phyloP scores from a whole-genome alignment of 2,329 filamentous ascomycete species.

The Helminthosporium solani region DNA sequence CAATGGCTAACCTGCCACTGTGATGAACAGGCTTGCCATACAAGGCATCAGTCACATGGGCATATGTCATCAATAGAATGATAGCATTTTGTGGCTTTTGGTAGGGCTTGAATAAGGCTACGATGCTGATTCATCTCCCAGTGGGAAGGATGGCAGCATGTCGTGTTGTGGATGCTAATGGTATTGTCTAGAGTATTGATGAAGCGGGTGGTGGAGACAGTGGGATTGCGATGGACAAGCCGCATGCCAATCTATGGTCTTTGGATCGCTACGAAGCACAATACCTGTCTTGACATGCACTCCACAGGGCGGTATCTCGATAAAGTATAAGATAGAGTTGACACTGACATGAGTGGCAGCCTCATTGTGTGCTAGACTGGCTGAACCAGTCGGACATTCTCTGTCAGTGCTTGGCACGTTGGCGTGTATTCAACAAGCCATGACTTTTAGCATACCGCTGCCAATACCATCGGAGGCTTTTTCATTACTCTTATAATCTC shows the following conservation, averaged over 20 bases:
- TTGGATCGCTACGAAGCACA: not conserved
- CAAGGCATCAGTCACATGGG: not conserved
- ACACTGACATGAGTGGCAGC: not conserved
- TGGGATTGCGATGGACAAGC: not conserved
- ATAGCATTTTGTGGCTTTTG: not conserved
- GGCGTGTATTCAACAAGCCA: not conserved
- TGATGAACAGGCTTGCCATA: not conserved
- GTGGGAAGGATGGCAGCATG: not conserved
- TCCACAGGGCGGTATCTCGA: not conserved
- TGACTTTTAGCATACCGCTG: too few relatives aligned
- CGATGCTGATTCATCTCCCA: not conserved
- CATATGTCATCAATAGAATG: constrained; percentile 2
- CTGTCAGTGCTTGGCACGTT: not conserved
- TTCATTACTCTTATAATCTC: not conserved
- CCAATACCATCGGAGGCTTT: too few relatives aligned
- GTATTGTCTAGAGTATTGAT: constrained; percentile 3
- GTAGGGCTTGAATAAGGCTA: not conserved
- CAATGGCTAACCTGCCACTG: not conserved
- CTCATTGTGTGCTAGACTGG: not conserved
- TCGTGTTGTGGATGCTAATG: not conserved
- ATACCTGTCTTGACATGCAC: not conserved
- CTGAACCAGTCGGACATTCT: not conserved
- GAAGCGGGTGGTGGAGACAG: not conserved
- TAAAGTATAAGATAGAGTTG: not conserved
- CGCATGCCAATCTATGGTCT: not conserved